Evolutionary conservation across 2,329 filamentous ascomycete genomes (phyloP).

Genomic region (Sporothrix pallida): DNA sequence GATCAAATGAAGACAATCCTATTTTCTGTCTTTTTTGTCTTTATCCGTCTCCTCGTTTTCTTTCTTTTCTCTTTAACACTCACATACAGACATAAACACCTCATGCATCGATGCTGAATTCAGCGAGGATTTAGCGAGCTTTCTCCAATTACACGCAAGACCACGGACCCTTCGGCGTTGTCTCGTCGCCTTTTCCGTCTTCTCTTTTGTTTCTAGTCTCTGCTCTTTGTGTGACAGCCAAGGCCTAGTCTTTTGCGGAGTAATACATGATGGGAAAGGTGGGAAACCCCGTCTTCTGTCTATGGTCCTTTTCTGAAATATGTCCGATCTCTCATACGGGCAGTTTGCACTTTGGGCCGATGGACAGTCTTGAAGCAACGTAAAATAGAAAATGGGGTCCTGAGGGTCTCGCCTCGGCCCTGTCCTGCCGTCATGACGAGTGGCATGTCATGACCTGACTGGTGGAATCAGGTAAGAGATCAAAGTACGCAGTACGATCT

Average conservation of each 20-base stretch:
- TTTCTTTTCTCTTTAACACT: neutral
- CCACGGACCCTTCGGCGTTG: neutral
- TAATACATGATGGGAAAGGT: slow-evolving; percentile 9
- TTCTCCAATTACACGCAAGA: slow-evolving; percentile 4
- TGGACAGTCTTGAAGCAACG: neutral
- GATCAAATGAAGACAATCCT: neutral
- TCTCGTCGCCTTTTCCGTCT: too few species aligned
- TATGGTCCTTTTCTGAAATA: neutral
- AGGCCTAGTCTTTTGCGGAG: neutral
- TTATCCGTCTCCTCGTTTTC: too few species aligned
- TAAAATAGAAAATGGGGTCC: slow-evolving; percentile 13
- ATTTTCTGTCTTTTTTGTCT: neutral
- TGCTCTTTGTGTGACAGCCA: neutral
- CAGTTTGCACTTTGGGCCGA: neutral
- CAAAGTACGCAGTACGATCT: too few species aligned
- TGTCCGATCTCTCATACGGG: neutral
- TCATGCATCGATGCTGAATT: slow-evolving; percentile 6
- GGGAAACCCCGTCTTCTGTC: neutral
- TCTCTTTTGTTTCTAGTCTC: too few species aligned
- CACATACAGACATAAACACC: neutral
- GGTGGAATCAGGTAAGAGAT: slow-evolving; percentile 25
- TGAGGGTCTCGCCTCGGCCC: neutral
- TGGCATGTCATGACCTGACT: slow-evolving; percentile 14
- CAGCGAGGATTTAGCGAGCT: slow-evolving; percentile 30
- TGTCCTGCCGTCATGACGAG: slow-evolving; percentile 10